Conservation (phyloP, 306 rosid species). For the Glycine latifolia region DNA sequence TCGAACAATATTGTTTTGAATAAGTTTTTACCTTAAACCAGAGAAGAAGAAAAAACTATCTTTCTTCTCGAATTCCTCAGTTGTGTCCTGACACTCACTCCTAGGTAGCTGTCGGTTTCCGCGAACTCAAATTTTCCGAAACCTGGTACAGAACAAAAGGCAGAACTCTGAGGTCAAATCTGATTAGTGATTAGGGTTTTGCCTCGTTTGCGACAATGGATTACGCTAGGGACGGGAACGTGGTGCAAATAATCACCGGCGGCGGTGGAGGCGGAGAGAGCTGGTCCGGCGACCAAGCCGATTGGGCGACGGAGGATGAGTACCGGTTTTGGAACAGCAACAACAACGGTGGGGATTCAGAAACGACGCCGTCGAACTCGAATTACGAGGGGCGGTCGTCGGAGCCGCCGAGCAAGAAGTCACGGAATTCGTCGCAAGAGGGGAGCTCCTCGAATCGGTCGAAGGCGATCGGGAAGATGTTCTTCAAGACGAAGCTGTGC, state of each 20-base stretch:
- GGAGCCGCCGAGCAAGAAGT: constrained; percentile 88
- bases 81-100: neutral
- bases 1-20: neutral
- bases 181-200: constrained; percentile 41
- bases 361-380: constrained; percentile 77
- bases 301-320: constrained; percentile 98
- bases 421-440: constrained; percentile 74
- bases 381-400: constrained; percentile 51
- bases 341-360: constrained; percentile 46
- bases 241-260: constrained; percentile 79
- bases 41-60: too few relatives aligned
- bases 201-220: constrained; percentile 61
- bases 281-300: constrained; percentile 80
- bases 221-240: constrained; percentile 72
- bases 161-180: neutral
- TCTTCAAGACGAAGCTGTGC: constrained; percentile 96
- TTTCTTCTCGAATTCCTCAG: too few relatives aligned
- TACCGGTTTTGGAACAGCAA: constrained; percentile 79
- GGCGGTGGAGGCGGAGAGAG: constrained; percentile 54
- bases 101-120: neutral
- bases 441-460: constrained; percentile 48
- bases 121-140: neutral
- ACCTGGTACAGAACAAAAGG: neutral
- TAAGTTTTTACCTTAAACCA: too few relatives aligned
- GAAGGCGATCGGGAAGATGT: constrained; percentile 95